Evolutionary conservation across 2,329 filamentous ascomycete genomes (phyloP), one percentile per base, ranked within the genome.

Genomic region (Colletotrichum sansevieriae): DNA sequence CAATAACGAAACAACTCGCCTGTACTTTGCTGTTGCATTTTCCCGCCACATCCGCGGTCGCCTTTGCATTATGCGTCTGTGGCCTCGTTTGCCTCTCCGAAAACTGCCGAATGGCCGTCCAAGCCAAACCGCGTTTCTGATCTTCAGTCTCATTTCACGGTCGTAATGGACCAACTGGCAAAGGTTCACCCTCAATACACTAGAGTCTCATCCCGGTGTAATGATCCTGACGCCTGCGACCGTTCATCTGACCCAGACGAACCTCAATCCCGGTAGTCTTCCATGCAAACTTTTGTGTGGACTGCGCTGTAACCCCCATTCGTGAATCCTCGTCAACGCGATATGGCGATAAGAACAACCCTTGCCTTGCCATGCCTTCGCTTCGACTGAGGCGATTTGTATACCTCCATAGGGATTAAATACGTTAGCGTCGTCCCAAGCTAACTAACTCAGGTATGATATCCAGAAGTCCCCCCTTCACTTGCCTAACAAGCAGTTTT

Each of bases 381-480:
- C 61, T 65, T 65, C 44, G 22, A 49, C 47, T 47, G 11, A 65
- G 13, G 39, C 55, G 65, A 65, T 56, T 55, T 60, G 62, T 60
- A 65, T 55, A 54, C 22, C 22, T 22, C 22, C 22, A 22, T 4
- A 22, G 22, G 22, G 22, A 22, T 22, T 22, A 22, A 22, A 22
- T 22, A 22, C 22, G 22, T 22, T 22, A 22, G 22, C 4, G 22
- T 4, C 22, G 22, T 22, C 3, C 22, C 22, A 22, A 2, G 4
- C 22, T 22, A 22, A 22, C 22, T 22, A 22, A 22, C 18, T 18
- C 18, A 22, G 22, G 22, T 22, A 22, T 22, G 4, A 22, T 22
- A 22, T 22, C 4, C 22, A 22, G 22, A 22, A 22, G 22, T 22
- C 22, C 22, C 22, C 22, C 22, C 22, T 22, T 22, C 4, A 22